Evolutionary conservation across 306 rosid species (phyloP).

Genomic region (Prunus mume): DNA sequence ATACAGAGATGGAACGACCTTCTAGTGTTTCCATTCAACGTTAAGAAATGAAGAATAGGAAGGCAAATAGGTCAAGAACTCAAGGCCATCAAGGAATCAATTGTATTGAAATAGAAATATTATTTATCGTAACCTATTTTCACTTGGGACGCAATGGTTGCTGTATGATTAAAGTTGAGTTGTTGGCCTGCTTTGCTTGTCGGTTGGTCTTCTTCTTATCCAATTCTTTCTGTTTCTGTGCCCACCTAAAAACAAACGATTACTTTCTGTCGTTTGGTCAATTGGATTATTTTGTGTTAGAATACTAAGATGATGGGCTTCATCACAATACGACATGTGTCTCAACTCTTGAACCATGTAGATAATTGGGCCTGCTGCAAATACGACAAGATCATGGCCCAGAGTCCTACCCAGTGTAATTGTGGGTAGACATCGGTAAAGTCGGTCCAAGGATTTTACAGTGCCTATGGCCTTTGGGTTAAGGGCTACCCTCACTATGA

Average conservation of each 20-base stretch:
- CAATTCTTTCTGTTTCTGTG: neutral
- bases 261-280: neutral
- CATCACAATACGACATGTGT: neutral
- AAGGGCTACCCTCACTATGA: no score
- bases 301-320: neutral
- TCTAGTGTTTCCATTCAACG: neutral
- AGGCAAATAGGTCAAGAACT: neutral
- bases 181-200: neutral
- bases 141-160: neutral
- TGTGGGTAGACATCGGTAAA: no score
- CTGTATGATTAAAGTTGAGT: neutral
- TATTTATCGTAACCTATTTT: no score
- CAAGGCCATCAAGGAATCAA: neutral
- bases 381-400: no score
- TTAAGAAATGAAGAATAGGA: neutral
- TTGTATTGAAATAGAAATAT: neutral
- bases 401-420: no score
- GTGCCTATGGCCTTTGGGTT: no score
- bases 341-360: no score
- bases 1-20: neutral
- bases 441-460: no score
- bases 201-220: neutral
- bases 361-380: no score
- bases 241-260: neutral
- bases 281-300: neutral